phyloP scores from a whole-genome alignment of 1,284 basidiomycete genomes.

The Ganoderma sinense region DNA sequence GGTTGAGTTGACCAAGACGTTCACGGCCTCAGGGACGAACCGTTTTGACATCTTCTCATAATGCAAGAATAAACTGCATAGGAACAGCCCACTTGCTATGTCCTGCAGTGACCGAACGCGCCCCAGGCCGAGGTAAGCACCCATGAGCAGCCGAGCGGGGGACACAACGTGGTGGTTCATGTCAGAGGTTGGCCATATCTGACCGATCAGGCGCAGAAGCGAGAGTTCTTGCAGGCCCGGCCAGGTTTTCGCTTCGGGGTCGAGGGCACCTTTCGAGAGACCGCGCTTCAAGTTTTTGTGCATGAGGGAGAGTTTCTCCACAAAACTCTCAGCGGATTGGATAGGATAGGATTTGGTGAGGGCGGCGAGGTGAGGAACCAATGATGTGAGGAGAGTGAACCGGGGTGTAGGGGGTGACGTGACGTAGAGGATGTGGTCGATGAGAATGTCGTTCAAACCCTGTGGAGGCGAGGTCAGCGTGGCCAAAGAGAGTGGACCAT shows the following conservation, averaged over 20 bases:
- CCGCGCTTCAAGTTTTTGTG: conserved; percentile 94
- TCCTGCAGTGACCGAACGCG: conserved; percentile 82
- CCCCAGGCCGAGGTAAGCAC: conserved; percentile 88
- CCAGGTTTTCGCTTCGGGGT: conserved; percentile 82
- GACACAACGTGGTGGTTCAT: conserved; percentile 91
- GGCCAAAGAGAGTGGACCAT: neutral
- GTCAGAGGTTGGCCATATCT: conserved; percentile 95
- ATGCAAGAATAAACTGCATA: conserved; percentile 85
- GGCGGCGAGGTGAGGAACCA: conserved; percentile 86
- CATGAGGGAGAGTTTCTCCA: conserved; percentile 88
- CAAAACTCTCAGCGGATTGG: conserved; percentile 81
- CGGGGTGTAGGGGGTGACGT: conserved; percentile 69
- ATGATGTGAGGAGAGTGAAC: conserved; percentile 66
- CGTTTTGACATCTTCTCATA: conserved; percentile 90
- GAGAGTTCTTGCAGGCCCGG: conserved; percentile 87
- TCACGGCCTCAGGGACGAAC: conserved; percentile 89
- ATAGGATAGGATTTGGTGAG: conserved; percentile 87
- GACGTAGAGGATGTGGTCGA: conserved; percentile 90
- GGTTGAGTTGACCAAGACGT: conserved; percentile 79
- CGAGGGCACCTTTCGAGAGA: conserved; percentile 76
- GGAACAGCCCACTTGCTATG: conserved; percentile 87
- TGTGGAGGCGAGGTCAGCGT: conserved; percentile 39
- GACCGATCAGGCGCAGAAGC: conserved; percentile 83
- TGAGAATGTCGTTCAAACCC: conserved; percentile 83
- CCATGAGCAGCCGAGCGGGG: conserved; percentile 88